A percentile compares a stretch with the other conserved stretches of the same genome.
phyloP scores from a whole-genome alignment of 306 rosid species.

The Cicer chorassanicum region DNA sequence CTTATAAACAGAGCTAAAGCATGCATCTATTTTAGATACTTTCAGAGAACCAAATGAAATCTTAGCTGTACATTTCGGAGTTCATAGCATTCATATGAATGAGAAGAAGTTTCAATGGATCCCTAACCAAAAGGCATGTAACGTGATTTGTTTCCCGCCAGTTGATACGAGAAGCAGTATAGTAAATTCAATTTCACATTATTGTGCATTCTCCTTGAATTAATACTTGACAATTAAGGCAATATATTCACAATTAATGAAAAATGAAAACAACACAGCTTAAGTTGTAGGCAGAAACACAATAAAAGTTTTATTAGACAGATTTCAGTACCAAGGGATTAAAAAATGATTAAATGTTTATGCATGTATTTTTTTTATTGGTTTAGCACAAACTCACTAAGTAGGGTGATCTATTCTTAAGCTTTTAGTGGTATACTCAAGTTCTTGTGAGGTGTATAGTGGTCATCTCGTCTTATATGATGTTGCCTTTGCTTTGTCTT shows the following conservation, averaged over 20 bases:
- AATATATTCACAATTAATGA: constrained; percentile 15
- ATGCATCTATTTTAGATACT: constrained; percentile 28
- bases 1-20: constrained; percentile 34
- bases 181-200: background rate
- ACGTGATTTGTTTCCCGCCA: constrained; percentile 6
- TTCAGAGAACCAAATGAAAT: constrained; percentile 36
- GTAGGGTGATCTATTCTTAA: constrained; percentile 32
- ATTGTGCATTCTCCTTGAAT: constrained; percentile 27
- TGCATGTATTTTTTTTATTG: constrained; percentile 1
- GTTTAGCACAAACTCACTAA: constrained; percentile 26
- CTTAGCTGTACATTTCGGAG: constrained; percentile 3
- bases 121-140: constrained; percentile 30
- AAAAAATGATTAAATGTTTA: constrained; percentile 21
- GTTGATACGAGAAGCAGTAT: constrained; percentile 22
- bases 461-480: constrained; percentile 40
- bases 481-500: constrained; percentile 41
- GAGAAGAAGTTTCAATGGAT: constrained; percentile 20
- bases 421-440: constrained; percentile 23
- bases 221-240: constrained; percentile 21
- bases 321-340: constrained; percentile 27
- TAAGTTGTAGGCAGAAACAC: constrained; percentile 21
- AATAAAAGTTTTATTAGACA: constrained; percentile 7
- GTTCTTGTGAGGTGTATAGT: constrained; percentile 27
- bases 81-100: constrained; percentile 34
- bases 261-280: constrained; percentile 31